Evolutionary conservation across 441 rosid genomes (phyloP).

Genomic region (Brassica hybrid): DNA sequence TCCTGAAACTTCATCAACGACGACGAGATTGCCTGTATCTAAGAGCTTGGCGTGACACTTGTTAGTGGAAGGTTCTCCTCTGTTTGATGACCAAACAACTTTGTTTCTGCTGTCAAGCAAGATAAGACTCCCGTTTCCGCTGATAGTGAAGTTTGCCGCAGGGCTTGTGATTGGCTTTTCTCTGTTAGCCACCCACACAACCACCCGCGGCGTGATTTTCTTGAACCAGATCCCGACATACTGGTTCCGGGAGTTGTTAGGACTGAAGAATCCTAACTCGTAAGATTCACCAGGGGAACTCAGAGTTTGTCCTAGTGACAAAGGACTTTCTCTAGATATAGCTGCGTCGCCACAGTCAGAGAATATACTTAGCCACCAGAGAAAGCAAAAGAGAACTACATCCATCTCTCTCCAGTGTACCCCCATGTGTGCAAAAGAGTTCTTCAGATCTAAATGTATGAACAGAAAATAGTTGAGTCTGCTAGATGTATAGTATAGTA

Average conservation of each 20-base stretch:
- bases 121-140: conserved; percentile 29
- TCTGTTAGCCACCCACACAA: conserved; percentile 42
- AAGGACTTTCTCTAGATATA: conserved; percentile 19
- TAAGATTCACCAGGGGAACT: conserved; percentile 39
- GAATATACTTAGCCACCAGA: too few species aligned
- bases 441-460: background rate
- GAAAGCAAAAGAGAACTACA: conserved; percentile 23
- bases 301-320: conserved; percentile 35
- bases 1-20: conserved; percentile 13
- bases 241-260: conserved; percentile 26
- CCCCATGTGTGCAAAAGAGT: background rate
- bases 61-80: background rate
- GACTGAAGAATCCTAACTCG: conserved; percentile 49
- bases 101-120: conserved; percentile 16
- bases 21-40: conserved; percentile 40
- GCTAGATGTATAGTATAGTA: background rate
- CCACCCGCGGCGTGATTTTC: conserved; percentile 12
- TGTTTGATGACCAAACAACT: conserved; percentile 31
- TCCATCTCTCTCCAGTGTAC: too few species aligned
- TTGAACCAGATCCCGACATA: conserved; percentile 58
- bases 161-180: conserved; percentile 21
- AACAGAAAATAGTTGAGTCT: background rate
- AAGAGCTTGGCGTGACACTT: conserved; percentile 32
- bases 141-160: conserved; percentile 24
- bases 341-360: conserved; percentile 15